Conservation (phyloP, 768 basidiomycete genomes). For the Coprinopsis marcescibilis region DNA sequence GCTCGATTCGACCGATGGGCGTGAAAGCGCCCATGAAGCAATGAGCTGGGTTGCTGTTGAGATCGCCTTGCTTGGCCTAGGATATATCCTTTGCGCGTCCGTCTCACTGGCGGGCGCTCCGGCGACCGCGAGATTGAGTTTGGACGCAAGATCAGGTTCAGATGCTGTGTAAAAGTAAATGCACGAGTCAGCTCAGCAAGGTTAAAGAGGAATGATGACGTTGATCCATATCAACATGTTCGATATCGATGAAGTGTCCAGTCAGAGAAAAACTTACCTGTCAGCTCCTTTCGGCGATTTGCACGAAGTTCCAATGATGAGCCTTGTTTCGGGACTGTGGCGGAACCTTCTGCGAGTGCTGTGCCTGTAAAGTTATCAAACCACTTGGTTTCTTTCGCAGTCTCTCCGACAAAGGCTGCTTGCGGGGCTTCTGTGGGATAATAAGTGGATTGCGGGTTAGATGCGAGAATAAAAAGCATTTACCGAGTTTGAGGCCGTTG, state of each 20-base stretch:
- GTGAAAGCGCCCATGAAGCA: constrained; percentile 3
- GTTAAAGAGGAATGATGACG: no score
- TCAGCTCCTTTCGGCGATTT: not conserved
- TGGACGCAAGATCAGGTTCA: not conserved
- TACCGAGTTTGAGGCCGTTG: constrained; percentile 1
- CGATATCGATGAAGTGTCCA: not conserved
- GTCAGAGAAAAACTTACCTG: not conserved
- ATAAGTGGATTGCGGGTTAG: not conserved
- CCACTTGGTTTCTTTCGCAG: constrained; percentile 1
- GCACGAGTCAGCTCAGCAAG: no score
- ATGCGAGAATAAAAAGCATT: not conserved
- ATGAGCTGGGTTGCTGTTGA: not conserved
- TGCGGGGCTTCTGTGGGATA: not conserved
- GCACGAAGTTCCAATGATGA: no score
- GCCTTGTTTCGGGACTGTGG: not conserved
- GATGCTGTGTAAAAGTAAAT: not conserved
- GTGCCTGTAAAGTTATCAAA: not conserved
- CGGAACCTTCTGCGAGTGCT: not conserved
- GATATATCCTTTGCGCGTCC: not conserved
- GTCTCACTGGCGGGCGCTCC: not conserved
- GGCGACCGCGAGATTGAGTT: no score
- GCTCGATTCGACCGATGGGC: not conserved
- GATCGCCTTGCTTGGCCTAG: not conserved
- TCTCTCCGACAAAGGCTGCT: not conserved
- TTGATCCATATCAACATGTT: no score